A percentile compares a stretch with the other conserved stretches of the same genome.
Evolutionary conservation across 2,329 filamentous ascomycete species (phyloP).

Genomic region (Cordyceps pruinosa): DNA sequence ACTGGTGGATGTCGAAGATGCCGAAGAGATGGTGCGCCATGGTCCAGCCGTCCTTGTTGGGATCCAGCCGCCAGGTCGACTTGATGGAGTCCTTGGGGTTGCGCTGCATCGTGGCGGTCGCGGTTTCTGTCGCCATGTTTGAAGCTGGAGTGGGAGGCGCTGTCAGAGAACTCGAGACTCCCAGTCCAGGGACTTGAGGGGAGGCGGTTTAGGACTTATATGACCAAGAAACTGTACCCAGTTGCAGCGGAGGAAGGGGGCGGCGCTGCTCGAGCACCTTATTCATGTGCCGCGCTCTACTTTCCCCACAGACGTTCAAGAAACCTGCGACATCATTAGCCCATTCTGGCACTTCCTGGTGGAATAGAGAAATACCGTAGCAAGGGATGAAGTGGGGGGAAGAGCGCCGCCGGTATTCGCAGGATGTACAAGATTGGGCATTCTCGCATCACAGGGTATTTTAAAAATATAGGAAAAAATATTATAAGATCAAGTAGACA

Average conservation of each 20-base stretch:
- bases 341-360: background rate
- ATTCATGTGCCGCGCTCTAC: background rate
- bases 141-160: no score
- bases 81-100: slow-evolving; percentile 19
- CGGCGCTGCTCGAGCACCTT: no score
- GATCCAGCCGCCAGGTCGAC: slow-evolving; percentile 18
- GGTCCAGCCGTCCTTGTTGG: slow-evolving; percentile 15
- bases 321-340: background rate
- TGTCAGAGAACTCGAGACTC: background rate
- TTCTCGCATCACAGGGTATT: no score
- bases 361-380: background rate
- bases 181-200: background rate
- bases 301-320: background rate
- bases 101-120: background rate
- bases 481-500: no score
- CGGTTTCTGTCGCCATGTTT: slow-evolving; percentile 1
- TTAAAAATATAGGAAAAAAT: no score
- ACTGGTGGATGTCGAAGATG: slow-evolving; percentile 15
- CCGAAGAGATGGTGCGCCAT: slow-evolving; percentile 16
- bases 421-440: no score
- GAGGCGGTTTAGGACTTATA: background rate
- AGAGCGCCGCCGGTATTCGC: no score
- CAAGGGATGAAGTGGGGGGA: no score
- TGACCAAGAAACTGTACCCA: background rate
- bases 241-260: background rate